phyloP scores from a whole-genome alignment of 345 rosid genomes.

The Eucalyptus polybractea region DNA sequence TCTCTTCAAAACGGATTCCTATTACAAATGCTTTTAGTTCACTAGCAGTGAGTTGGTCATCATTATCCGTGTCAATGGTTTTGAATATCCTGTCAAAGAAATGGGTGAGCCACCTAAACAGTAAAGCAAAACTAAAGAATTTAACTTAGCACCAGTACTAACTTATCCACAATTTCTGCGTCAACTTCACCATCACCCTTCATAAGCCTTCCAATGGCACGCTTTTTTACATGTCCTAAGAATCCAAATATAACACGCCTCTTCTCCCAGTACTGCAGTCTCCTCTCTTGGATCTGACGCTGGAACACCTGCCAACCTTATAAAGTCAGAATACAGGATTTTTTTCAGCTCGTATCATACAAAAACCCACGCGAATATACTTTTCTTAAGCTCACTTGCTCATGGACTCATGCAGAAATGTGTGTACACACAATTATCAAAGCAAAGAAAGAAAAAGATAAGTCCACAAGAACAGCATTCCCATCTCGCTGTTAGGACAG shows the following conservation, averaged over 20 bases:
- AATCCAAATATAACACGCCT: constrained; percentile 82
- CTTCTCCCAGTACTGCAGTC: constrained; percentile 4
- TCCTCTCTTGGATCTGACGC: constrained; percentile 26
- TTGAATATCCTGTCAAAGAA: constrained; percentile 48
- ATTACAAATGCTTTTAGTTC: constrained; percentile 75
- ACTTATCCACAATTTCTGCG: constrained; percentile 35
- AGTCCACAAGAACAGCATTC: neutral
- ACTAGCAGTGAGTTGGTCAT: constrained; percentile 25
- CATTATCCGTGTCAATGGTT: constrained; percentile 46
- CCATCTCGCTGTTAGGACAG: neutral
- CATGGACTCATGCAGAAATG: neutral
- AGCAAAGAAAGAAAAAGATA: neutral
- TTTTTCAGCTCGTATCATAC: neutral
- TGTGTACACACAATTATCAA: neutral
- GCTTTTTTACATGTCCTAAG: constrained; percentile 46
- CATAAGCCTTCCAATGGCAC: constrained; percentile 58
- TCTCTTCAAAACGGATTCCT: constrained; percentile 74
- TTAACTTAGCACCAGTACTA: constrained; percentile 1
- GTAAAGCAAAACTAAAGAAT: neutral
- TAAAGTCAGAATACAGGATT: neutral
- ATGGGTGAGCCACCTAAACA: neutral
- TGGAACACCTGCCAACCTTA: constrained; percentile 20
- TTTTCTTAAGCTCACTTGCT: neutral
- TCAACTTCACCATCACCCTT: constrained; percentile 56
- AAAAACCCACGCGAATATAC: neutral